Conservation (phyloP, 2,329 filamentous ascomycete species). For the Alternaria conjuncta region DNA sequence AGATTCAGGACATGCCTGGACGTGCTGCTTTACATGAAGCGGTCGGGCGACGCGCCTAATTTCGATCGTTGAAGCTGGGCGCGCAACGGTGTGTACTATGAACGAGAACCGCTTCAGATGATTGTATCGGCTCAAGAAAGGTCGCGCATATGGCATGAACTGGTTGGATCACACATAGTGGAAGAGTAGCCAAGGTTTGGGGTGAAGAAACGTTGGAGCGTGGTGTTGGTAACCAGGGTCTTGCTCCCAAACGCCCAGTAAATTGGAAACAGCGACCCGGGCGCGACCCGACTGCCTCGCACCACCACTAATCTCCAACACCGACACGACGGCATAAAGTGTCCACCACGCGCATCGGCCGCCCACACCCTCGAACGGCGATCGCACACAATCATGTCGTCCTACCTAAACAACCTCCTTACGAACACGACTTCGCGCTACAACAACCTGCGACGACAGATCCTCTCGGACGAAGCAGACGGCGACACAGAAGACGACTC, state of each 20-base stretch:
- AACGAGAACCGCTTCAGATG: background rate
- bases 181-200: background rate
- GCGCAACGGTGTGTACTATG: background rate
- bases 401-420: conserved; percentile 79
- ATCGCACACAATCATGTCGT: conserved; percentile 54
- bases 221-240: background rate
- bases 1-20: background rate
- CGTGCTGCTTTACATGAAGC: background rate
- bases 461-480: conserved; percentile 67
- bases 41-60: background rate
- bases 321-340: conserved; percentile 1
- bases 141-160: background rate
- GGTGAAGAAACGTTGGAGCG: background rate
- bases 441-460: conserved; percentile 66
- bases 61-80: background rate
- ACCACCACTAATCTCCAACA: conserved; percentile 10
- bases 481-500: conserved; percentile 79
- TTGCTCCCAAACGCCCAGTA: conserved; percentile 19
- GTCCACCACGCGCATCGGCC: background rate
- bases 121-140: background rate
- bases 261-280: conserved; percentile 20
- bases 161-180: background rate
- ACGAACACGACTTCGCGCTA: conserved; percentile 64
- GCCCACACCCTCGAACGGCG: background rate
- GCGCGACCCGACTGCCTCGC: conserved; percentile 1